Evolutionary conservation across 2,329 filamentous ascomycete species (phyloP).

Genomic region (Neonectria neomacrospora): DNA sequence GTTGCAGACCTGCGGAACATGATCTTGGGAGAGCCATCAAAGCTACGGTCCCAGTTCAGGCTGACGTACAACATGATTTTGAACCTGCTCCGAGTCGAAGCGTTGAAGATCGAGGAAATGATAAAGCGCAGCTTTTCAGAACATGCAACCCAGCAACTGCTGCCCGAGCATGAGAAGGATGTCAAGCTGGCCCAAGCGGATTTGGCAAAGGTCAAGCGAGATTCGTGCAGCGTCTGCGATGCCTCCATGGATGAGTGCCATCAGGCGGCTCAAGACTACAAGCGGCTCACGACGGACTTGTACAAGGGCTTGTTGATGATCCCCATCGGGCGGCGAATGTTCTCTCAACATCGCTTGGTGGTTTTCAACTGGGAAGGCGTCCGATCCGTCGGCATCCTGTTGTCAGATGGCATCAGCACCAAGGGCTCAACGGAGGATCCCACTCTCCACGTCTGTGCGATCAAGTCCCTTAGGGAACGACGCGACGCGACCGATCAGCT

Average conservation of each 20-base stretch:
- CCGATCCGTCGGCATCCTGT: constrained; percentile 82
- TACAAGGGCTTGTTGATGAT: constrained; percentile 81
- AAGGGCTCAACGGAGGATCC: constrained; percentile 68
- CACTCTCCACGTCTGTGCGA: constrained; percentile 80
- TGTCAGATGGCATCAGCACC: constrained; percentile 77
- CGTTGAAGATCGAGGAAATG: constrained; percentile 99
- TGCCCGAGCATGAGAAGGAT: constrained; percentile 95
- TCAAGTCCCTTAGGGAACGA: constrained; percentile 73
- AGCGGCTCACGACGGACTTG: constrained; percentile 81
- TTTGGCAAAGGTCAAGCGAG: constrained; percentile 87
- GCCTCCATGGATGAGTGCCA: constrained; percentile 83
- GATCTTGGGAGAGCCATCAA: constrained; percentile 95
- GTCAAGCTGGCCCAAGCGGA: constrained; percentile 93
- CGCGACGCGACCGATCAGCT: constrained; percentile 86
- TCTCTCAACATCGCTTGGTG: constrained; percentile 78
- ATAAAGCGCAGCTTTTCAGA: constrained; percentile 99
- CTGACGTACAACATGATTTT: constrained; percentile 99
- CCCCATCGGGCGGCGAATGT: constrained; percentile 84
- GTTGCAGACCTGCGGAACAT: constrained; percentile 86
- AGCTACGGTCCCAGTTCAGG: constrained; percentile 94
- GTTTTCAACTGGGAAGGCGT: constrained; percentile 88
- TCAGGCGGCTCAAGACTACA: constrained; percentile 81
- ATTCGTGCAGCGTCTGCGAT: constrained; percentile 85
- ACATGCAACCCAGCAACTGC: constrained; percentile 92
- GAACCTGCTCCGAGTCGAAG: constrained; percentile 93